Conservation (phyloP, 2,329 filamentous ascomycete genomes). For the Clonostachys chloroleuca region DNA sequence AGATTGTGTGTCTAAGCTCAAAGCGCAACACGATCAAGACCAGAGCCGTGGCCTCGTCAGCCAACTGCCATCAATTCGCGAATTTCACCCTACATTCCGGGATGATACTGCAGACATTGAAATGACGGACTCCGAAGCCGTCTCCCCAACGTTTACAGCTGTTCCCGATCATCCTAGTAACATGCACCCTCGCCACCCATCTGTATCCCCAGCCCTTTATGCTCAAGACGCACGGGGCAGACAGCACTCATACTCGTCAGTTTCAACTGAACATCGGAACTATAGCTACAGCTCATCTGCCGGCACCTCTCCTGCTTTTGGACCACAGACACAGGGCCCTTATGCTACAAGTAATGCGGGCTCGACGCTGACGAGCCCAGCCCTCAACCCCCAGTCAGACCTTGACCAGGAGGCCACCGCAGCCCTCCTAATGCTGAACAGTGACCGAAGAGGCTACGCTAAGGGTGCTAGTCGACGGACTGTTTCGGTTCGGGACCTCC, state of each 20-base stretch:
- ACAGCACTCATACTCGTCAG: constrained; percentile 50
- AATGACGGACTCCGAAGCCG: constrained; percentile 49
- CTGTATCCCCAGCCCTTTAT: constrained; percentile 46
- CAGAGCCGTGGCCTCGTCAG: constrained; percentile 16
- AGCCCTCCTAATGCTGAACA: constrained; percentile 83
- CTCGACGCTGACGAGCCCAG: constrained; percentile 55
- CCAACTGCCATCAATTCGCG: constrained; percentile 27
- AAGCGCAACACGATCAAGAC: constrained; percentile 45
- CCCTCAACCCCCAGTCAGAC: constrained; percentile 49
- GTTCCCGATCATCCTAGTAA: constrained; percentile 10
- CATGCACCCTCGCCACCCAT: constrained; percentile 33
- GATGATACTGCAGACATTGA: constrained; percentile 46
- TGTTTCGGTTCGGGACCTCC: constrained; percentile 49
- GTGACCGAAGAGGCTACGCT: constrained; percentile 57
- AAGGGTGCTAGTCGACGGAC: constrained; percentile 28
- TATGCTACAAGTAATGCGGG: constrained; percentile 36
- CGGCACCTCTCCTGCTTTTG: constrained; percentile 53
- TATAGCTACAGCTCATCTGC: constrained; percentile 42
- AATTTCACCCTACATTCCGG: constrained; percentile 31
- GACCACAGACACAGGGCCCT: constrained; percentile 32
- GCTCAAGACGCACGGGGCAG: constrained; percentile 38
- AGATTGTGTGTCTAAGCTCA: constrained; percentile 77
- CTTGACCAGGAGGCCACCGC: constrained; percentile 77
- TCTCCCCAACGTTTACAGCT: constrained; percentile 40
- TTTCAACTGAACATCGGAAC: constrained; percentile 44